Evolutionary conservation across 2,329 filamentous ascomycete species (phyloP).

Genomic region (Exophiala dermatitidis): DNA sequence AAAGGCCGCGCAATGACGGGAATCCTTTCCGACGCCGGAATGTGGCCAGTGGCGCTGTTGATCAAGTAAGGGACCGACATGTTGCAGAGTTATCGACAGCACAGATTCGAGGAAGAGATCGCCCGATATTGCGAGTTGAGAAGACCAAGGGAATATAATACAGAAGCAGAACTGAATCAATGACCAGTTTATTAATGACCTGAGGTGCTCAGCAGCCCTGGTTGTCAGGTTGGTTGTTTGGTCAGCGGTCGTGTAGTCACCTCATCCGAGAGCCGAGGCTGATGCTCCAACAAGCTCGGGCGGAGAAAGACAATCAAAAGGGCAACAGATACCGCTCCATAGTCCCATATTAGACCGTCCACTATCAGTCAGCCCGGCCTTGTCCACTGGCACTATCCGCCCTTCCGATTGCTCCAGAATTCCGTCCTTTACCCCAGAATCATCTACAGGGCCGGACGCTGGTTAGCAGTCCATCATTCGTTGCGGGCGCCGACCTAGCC

Average conservation of each 20-base stretch:
- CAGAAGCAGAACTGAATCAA: too few species aligned
- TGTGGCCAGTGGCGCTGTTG: conserved; percentile 29
- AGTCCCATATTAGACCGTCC: background rate
- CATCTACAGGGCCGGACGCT: background rate
- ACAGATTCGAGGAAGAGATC: background rate
- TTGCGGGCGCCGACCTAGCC: too few species aligned
- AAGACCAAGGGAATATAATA: too few species aligned
- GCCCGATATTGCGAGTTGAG: background rate
- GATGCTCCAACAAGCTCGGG: conserved; percentile 1
- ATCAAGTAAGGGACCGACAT: conserved; percentile 29
- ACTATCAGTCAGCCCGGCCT: background rate
- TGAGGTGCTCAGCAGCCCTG: background rate
- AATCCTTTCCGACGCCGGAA: conserved; percentile 48
- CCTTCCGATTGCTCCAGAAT: conserved; percentile 2
- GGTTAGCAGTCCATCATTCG: too few species aligned
- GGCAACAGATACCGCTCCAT: background rate
- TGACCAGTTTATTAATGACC: background rate
- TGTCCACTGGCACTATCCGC: background rate
- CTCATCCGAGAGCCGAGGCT: conserved; percentile 19
- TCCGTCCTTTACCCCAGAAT: conserved; percentile 3
- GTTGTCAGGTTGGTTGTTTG: background rate
- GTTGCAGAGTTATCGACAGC: background rate
- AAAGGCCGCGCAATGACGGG: conserved; percentile 53
- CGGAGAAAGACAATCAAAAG: background rate
- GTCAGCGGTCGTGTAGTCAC: background rate